phyloP scores from a whole-genome alignment of 768 basidiomycete species.

The Krasilnikovozyma curviuscula region DNA sequence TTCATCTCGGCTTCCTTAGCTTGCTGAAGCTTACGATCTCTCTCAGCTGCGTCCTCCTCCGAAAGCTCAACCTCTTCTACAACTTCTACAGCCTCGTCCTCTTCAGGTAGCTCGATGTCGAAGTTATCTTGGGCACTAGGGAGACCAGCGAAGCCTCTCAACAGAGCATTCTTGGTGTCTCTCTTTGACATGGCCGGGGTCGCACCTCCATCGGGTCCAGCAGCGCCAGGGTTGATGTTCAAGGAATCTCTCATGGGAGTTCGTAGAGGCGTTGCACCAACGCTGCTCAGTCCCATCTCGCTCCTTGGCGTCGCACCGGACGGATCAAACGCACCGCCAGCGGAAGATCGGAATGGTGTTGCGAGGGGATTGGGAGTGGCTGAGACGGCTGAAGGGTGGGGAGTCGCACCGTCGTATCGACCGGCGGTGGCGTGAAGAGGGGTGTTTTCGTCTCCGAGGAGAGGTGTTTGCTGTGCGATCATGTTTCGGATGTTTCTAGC shows the following conservation, averaged over 20 bases:
- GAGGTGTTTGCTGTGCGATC: constrained; percentile 76
- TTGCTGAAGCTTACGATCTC: constrained; percentile 54
- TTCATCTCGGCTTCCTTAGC: constrained; percentile 56
- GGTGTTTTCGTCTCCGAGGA: constrained; percentile 94
- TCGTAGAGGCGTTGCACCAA: constrained; percentile 59
- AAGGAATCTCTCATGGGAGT: constrained; percentile 90
- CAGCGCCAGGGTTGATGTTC: constrained; percentile 56
- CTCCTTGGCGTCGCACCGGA: constrained; percentile 26
- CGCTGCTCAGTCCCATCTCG: constrained; percentile 28
- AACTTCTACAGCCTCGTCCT: constrained; percentile 41
- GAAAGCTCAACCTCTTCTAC: constrained; percentile 28
- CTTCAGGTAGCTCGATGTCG: constrained; percentile 77
- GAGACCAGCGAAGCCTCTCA: constrained; percentile 59
- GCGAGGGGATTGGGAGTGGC: constrained; percentile 94
- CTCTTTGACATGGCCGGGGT: constrained; percentile 49
- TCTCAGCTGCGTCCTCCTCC: constrained; percentile 81
- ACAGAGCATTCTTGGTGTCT: constrained; percentile 55
- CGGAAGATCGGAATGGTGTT: constrained; percentile 43
- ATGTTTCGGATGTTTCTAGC: constrained; percentile 89
- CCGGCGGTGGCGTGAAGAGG: constrained; percentile 52
- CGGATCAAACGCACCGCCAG: constrained; percentile 28
- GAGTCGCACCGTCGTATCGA: constrained; percentile 91
- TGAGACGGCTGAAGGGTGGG: constrained; percentile 67
- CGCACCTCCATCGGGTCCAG: constrained; percentile 33
- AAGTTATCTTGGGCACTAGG: constrained; percentile 96